phyloP scores from a whole-genome alignment of 345 rosid genomes.

The sweet orange (Citrus sinensis) region DVS_A1.0 CM039163.1:35415501-35416000 shows the following conservation, averaged over 20 bases:
- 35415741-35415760: neutral
- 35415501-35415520: neutral
- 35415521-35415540: neutral
- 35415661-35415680: conserved; percentile 7
- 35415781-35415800: neutral
- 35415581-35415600: conserved; percentile 97
- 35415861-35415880: neutral
- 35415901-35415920: neutral
- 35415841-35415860: neutral
- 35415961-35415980: neutral
- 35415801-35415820: neutral
- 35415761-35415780: neutral
- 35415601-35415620: conserved; percentile 99
- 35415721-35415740: conserved; percentile 2
- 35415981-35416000: neutral
- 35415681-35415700: neutral
- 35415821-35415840: neutral
- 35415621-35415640: conserved; percentile 83
- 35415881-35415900: neutral
- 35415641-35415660: conserved; percentile 82
- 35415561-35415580: conserved; percentile 53
- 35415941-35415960: neutral
- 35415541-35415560: conserved; percentile 3
- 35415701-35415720: neutral
- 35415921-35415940: neutral